phyloP scores from a whole-genome alignment of 1,284 basidiomycete species.

The Bjerkandera adusta region DNA sequence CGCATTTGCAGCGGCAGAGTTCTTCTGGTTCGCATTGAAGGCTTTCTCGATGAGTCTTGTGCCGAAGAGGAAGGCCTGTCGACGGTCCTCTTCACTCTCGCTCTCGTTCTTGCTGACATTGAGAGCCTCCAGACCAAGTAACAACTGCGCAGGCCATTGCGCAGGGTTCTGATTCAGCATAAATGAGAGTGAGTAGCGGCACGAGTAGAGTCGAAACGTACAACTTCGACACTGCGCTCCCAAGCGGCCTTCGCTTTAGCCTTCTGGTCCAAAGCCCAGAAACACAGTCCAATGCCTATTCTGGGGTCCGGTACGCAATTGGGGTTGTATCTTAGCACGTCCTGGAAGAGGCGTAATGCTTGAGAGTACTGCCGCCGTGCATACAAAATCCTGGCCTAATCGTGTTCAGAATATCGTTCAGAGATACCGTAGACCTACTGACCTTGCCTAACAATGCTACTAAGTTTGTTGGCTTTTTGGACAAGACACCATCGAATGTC shows the following conservation, averaged over 20 bases:
- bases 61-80: slow-evolving; percentile 53
- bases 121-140: slow-evolving; percentile 82
- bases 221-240: slow-evolving; percentile 82
- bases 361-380: slow-evolving; percentile 74
- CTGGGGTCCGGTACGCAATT: slow-evolving; percentile 84
- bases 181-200: background rate
- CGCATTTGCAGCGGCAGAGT: slow-evolving; percentile 75
- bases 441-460: slow-evolving; percentile 81
- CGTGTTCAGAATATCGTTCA: slow-evolving; percentile 1
- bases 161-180: slow-evolving; percentile 57
- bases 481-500: slow-evolving; percentile 81
- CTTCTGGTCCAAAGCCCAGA: slow-evolving; percentile 84
- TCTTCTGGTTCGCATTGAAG: slow-evolving; percentile 76
- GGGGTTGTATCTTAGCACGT: slow-evolving; percentile 76
- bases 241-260: slow-evolving; percentile 81
- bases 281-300: slow-evolving; percentile 89
- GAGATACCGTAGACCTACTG: slow-evolving; percentile 7
- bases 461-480: slow-evolving; percentile 77
- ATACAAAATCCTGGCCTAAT: slow-evolving; percentile 80
- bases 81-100: slow-evolving; percentile 58
- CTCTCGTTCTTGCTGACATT: slow-evolving; percentile 75
- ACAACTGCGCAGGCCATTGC: slow-evolving; percentile 72
- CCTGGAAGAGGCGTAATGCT: slow-evolving; percentile 82
- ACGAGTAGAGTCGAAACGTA: slow-evolving; percentile 38
- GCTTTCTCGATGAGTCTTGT: slow-evolving; percentile 70